Base-by-base conservation (phyloP, 2,329 filamentous ascomycete genomes). In the Aschersonia sp. region DNA sequence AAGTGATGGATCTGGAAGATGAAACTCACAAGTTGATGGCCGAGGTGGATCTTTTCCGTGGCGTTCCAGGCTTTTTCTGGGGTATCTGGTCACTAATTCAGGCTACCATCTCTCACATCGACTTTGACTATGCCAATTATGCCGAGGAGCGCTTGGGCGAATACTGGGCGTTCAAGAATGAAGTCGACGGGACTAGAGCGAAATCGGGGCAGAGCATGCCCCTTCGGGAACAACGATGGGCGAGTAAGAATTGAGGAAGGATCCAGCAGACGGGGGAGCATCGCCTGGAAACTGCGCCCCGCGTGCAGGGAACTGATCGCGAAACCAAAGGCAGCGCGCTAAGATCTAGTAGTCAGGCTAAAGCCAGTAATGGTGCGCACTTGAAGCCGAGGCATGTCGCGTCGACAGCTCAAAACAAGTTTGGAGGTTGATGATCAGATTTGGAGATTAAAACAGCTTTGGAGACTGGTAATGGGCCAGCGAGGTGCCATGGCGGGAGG, bases 21-120 rank as follows among this genome's bases (percentile, higher is more conserved):
- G 85, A 92, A 55, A 71, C 82, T 4, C 72, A 78, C 46, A 78
- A 76, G 55, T 72, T 98, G 22, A 80, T 81, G 60, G 70, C 76
- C 4, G 88, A 97, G 62, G 85, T 98, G 3, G 89, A 98, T 63
- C 64, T 77, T 29, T 98, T 85, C 68, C 78, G 92, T 43, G 92
- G 89, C 42, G 76, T 96, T 11, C 92, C 92, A 0, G 92, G 92
- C 6, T 87, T 98, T 60, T 80, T 76, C 63, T 87, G 84, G 89
- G 92, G 92, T 30, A 87, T 96, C 49, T 98, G 92, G 92, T 85
- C 88, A 6, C 70, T 94, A 53, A 97, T 98, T 54, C 92, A 98
- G 69, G 85, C 89, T 2, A 85, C 79, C 47, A 97, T 98, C 54
- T 94, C 87, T 9, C 79, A 90, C 54, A 98, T 98, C 57, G 86